Conservation (phyloP, 495 filamentous ascomycete species). For the Trichoderma parareesei region DNA sequence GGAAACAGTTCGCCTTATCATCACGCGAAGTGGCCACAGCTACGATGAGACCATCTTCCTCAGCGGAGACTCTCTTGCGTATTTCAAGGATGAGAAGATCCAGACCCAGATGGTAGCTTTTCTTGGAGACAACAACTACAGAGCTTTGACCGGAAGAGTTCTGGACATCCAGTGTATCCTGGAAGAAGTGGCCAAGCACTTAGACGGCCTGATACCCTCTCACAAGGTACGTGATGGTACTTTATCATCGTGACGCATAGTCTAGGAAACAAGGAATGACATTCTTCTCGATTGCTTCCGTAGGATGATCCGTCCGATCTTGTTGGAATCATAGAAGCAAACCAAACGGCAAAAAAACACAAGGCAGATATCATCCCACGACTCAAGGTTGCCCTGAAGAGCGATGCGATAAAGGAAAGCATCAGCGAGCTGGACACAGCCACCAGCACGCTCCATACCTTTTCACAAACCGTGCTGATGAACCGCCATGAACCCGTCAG, state of each 20-base stretch:
- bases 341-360: not conserved
- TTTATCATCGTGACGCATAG: not conserved
- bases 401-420: not conserved
- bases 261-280: not conserved
- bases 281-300: not conserved
- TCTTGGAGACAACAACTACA: constrained; percentile 11
- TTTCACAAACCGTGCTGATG: not conserved
- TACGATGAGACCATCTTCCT: not conserved
- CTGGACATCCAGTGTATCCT: not conserved
- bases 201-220: constrained; percentile 10
- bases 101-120: constrained; percentile 5
- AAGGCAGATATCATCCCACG: not conserved
- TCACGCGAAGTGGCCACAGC: not conserved
- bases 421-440: not conserved
- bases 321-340: not conserved
- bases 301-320: not conserved
- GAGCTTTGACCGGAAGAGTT: constrained; percentile 2
- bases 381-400: not conserved
- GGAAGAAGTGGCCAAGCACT: constrained; percentile 7
- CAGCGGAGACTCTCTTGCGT: not conserved
- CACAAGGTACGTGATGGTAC: not conserved
- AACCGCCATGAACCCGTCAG: not conserved
- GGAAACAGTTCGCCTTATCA: not conserved
- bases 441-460: not conserved
- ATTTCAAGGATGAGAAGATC: not conserved